A percentile compares a stretch with the other conserved stretches of the same genome.
These are phyloP conservation scores for Xylaria sp. DNA, from an alignment of 2,329 filamentous ascomycete genomes.

Conservation along the genomic window DNA sequence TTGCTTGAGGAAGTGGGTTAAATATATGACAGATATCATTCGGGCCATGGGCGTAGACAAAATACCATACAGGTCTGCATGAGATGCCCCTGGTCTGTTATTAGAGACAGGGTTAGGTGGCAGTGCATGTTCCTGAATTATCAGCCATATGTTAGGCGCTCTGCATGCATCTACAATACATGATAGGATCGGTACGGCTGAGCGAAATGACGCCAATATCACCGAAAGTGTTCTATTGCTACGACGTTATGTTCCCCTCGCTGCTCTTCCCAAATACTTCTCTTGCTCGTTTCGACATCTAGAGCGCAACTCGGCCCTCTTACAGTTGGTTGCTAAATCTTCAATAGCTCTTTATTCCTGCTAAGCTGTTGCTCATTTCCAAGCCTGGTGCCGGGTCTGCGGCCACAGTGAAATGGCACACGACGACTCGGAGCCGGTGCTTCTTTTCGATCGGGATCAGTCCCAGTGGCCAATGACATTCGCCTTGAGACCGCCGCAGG, in stretches of 20 bases:
- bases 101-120: background rate
- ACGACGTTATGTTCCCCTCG: background rate
- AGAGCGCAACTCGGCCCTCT: background rate
- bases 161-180: background rate
- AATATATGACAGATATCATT: background rate
- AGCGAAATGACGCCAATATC: background rate
- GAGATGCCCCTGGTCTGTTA: background rate
- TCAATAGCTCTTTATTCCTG: background rate
- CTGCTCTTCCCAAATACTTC: too few relatives aligned
- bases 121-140: background rate
- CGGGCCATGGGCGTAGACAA: background rate
- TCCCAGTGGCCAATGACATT: slow-evolving; percentile 43
- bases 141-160: background rate
- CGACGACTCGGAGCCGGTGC: background rate
- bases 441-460: slow-evolving; percentile 33
- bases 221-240: background rate
- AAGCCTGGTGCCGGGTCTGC: too few relatives aligned
- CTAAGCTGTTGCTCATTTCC: background rate
- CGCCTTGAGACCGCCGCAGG: slow-evolving; percentile 14
- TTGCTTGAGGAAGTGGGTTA: background rate
- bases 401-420: background rate
- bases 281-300: background rate
- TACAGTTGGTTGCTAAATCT: background rate
- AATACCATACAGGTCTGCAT: too few relatives aligned
- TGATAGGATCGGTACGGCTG: background rate